Conservation (phyloP, 345 rosid genomes). For the Gossypium sturtianum region DNA sequence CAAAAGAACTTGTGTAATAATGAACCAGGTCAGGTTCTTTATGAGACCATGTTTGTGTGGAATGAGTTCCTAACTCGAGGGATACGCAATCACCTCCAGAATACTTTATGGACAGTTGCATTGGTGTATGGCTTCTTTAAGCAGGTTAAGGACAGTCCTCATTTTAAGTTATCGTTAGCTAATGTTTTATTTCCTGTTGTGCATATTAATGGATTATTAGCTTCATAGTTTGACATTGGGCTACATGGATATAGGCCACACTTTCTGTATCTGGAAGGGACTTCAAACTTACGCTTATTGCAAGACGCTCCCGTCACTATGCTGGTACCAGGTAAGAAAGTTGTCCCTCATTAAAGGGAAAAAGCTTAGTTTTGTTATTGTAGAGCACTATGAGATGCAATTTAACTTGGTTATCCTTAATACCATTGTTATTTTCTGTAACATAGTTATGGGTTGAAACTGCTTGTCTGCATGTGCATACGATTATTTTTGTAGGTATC, state of each 20-base stretch:
- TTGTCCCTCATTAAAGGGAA: not conserved
- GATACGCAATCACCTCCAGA: constrained; percentile 78
- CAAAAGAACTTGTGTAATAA: constrained; percentile 72
- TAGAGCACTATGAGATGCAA: constrained; percentile 1
- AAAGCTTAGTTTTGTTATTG: not conserved
- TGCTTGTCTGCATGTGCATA: not conserved
- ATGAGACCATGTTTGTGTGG: constrained; percentile 98
- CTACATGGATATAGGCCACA: constrained; percentile 47
- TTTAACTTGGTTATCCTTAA: not conserved
- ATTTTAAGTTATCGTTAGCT: constrained; percentile 6
- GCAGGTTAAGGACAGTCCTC: constrained; percentile 57
- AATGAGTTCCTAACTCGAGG: constrained; percentile 93
- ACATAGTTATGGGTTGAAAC: not conserved
- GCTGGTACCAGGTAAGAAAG: constrained; percentile 88
- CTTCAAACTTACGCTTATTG: constrained; percentile 75
- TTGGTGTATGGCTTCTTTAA: constrained; percentile 93
- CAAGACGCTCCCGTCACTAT: constrained; percentile 96
- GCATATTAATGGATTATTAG: not conserved
- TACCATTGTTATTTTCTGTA: not conserved
- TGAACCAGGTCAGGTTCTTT: constrained; percentile 62
- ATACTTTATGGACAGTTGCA: constrained; percentile 94
- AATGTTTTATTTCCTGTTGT: not conserved
- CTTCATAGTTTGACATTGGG: constrained; percentile 16
- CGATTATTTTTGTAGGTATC: constrained; percentile 49
- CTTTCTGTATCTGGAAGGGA: constrained; percentile 73